Evolutionary conservation across 2,329 filamentous ascomycete genomes (phyloP).

Genomic region (Sarocladium oryzae): DNA sequence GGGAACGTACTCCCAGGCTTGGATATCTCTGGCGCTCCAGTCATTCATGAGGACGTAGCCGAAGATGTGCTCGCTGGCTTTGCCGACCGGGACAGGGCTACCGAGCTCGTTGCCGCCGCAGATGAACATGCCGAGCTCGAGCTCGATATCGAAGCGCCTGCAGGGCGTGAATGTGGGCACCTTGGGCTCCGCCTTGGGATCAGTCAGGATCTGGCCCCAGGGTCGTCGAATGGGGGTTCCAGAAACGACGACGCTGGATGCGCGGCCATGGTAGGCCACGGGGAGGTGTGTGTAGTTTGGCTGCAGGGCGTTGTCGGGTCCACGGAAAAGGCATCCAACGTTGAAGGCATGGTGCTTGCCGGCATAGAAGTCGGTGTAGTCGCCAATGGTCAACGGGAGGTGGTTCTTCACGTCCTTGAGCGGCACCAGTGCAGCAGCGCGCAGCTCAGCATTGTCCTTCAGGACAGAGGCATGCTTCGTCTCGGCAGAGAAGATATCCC

Average conservation of each 20-base stretch:
- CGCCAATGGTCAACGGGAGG: constrained; percentile 69
- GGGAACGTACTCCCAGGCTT: constrained; percentile 48
- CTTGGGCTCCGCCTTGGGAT: constrained; percentile 43
- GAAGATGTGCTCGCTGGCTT: constrained; percentile 51
- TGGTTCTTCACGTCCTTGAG: constrained; percentile 53
- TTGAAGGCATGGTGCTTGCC: constrained; percentile 70
- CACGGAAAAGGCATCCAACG: constrained; percentile 66
- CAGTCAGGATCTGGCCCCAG: constrained; percentile 61
- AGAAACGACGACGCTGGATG: constrained; percentile 68
- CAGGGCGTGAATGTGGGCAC: constrained; percentile 53
- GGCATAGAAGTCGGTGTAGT: constrained; percentile 83
- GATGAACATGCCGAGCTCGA: constrained; percentile 73
- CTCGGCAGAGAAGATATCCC: constrained; percentile 51
- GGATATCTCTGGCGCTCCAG: constrained; percentile 52
- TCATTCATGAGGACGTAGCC: constrained; percentile 51
- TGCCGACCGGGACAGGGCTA: constrained; percentile 54
- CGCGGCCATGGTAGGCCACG: constrained; percentile 74
- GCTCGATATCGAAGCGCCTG: constrained; percentile 63
- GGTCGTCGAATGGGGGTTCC: constrained; percentile 68
- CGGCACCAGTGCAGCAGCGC: constrained; percentile 21
- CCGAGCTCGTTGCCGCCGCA: constrained; percentile 61
- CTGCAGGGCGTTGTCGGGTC: constrained; percentile 66
- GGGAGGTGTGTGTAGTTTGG: constrained; percentile 77
- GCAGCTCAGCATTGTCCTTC: constrained; percentile 28
- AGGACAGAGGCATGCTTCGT: constrained; percentile 31